Conservation (phyloP, 805 yeast genomes). For the Kurtzmaniella fragi region DNA sequence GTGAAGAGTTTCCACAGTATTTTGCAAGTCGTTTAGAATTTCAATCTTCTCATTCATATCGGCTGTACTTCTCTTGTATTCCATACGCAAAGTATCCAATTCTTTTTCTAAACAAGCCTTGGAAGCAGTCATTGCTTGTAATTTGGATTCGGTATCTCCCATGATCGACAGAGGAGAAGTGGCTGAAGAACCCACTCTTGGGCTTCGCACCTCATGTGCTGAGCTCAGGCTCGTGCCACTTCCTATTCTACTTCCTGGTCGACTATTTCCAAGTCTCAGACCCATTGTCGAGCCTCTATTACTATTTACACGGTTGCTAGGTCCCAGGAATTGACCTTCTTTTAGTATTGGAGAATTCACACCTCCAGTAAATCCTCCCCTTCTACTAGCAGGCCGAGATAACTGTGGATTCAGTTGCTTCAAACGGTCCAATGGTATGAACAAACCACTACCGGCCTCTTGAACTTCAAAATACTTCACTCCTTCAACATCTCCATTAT, state of each 20-base stretch:
- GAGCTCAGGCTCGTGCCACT: slow-evolving; percentile 16
- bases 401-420: slow-evolving; percentile 30
- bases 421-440: slow-evolving; percentile 53
- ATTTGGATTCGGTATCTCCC: slow-evolving; percentile 12
- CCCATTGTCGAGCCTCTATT: not conserved
- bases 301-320: not conserved
- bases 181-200: slow-evolving; percentile 20
- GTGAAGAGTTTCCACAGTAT: slow-evolving; percentile 45
- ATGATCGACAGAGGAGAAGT: slow-evolving; percentile 15
- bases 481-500: slow-evolving; percentile 79
- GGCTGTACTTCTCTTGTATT: slow-evolving; percentile 18
- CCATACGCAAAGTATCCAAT: slow-evolving; percentile 15
- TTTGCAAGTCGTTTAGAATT: slow-evolving; percentile 45
- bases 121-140: slow-evolving; percentile 15
- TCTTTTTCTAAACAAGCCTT: slow-evolving; percentile 15
- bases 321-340: not conserved
- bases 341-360: not conserved
- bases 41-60: slow-evolving; percentile 38
- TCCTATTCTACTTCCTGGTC: slow-evolving; percentile 3
- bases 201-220: slow-evolving; percentile 17
- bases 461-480: slow-evolving; percentile 60
- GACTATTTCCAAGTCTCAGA: not conserved
- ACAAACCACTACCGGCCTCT: slow-evolving; percentile 66
- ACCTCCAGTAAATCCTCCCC: not conserved
- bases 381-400: slow-evolving; percentile 3